These are phyloP conservation scores for Penicillium sp. DNA, from an alignment of 2,329 filamentous ascomycete genomes.

Conservation along the genomic window DNA sequence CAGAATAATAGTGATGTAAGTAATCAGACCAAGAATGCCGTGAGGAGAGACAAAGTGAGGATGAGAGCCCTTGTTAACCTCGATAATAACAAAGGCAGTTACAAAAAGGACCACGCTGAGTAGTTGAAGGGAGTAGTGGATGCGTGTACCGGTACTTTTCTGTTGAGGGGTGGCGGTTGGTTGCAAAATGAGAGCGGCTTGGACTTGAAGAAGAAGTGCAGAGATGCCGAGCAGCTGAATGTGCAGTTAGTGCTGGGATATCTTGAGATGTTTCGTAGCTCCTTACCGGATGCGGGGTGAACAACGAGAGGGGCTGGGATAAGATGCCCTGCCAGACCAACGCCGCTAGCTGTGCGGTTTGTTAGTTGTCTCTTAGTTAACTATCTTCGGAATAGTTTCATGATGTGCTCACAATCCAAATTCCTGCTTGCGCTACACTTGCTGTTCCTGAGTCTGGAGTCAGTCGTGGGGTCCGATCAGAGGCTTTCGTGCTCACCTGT, in stretches of 20 bases:
- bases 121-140: conserved; percentile 67
- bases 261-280: conserved; percentile 13
- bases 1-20: conserved; percentile 65
- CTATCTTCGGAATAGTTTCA: background rate
- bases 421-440: conserved; percentile 73
- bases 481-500: conserved; percentile 56
- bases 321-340: conserved; percentile 79
- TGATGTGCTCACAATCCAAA: conserved; percentile 57
- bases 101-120: conserved; percentile 48
- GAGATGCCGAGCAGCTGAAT: conserved; percentile 51
- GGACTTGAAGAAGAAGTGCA: conserved; percentile 70
- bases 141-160: conserved; percentile 61
- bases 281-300: conserved; percentile 82
- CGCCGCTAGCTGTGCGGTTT: conserved; percentile 55
- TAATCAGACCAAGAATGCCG: conserved; percentile 75
- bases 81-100: conserved; percentile 43
- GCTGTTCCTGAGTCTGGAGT: conserved; percentile 63
- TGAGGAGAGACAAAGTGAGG: conserved; percentile 73
- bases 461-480: background rate
- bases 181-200: conserved; percentile 81
- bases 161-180: conserved; percentile 75
- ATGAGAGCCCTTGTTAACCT: conserved; percentile 74
- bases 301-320: conserved; percentile 68
- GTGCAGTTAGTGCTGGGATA: background rate
- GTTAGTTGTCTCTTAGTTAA: background rate